Percentiles rank a stretch among this genome's conserved stretches.
These are phyloP conservation scores for Colletotrichum sp. DNA, from an alignment of 2,329 filamentous ascomycete genomes.

Conservation along the genomic window DNA sequence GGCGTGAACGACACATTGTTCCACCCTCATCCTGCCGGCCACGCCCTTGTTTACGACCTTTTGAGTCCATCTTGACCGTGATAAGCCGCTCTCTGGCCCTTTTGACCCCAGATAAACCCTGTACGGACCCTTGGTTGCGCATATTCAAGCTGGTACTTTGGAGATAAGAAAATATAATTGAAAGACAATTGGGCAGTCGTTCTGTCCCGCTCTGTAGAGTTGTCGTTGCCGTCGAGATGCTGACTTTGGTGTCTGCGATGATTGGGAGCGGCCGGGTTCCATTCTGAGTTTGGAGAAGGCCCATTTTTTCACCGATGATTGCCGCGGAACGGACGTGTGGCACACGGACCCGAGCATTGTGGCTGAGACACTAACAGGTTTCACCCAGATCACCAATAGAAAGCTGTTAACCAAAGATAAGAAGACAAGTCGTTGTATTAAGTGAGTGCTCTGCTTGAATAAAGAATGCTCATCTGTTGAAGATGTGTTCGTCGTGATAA, in stretches of 20 bases:
- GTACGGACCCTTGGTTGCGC: neutral
- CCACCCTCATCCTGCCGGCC: neutral
- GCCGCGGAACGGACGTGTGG: slow-evolving; percentile 22
- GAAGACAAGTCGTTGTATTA: neutral
- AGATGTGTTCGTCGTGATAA: neutral
- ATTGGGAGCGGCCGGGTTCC: neutral
- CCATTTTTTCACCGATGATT: slow-evolving; percentile 17
- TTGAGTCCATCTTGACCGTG: neutral
- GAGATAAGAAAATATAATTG: neutral
- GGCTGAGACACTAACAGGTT: slow-evolving; percentile 19
- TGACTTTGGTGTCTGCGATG: neutral
- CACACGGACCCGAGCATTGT: slow-evolving; percentile 1
- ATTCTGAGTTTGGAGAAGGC: neutral
- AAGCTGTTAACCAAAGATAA: slow-evolving; percentile 7
- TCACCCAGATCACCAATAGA: neutral
- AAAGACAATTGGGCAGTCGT: neutral
- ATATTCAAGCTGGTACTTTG: neutral
- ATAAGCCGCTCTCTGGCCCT: slow-evolving; percentile 1
- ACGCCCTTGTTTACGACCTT: neutral
- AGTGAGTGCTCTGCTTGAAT: neutral
- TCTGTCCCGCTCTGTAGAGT: neutral
- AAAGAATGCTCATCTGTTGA: neutral
- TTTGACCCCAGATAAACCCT: neutral
- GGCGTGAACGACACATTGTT: neutral
- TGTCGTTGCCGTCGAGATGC: neutral